These are phyloP conservation scores for Rhodotorula glutinis DNA, from an alignment of 1,284 basidiomycete species.

Conservation along the genomic window DNA sequence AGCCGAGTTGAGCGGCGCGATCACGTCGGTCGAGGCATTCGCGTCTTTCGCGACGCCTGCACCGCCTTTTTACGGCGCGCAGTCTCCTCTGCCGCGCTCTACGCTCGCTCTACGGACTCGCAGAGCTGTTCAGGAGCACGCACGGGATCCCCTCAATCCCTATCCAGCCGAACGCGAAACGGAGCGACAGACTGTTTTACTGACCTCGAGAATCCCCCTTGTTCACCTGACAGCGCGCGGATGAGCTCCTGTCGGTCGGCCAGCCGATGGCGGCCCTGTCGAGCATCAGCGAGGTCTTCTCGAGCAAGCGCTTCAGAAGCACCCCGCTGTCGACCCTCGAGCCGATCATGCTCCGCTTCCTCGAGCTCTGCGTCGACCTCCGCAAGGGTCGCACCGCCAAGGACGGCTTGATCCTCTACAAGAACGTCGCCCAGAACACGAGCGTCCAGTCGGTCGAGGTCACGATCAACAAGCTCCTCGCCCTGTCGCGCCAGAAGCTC, in stretches of 20 bases:
- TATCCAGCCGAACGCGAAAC: too few species aligned
- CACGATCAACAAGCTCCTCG: constrained; percentile 86
- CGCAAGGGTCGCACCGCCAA: constrained; percentile 90
- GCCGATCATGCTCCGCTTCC: constrained; percentile 79
- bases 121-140: too few species aligned
- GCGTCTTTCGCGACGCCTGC: too few species aligned
- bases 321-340: constrained; percentile 86
- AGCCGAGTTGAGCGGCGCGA: too few species aligned
- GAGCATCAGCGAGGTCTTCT: constrained; percentile 85
- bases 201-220: too few species aligned
- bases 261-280: constrained; percentile 84
- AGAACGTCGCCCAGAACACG: constrained; percentile 83
- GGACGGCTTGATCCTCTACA: constrained; percentile 80
- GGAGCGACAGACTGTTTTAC: too few species aligned
- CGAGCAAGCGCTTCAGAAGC: constrained; percentile 88
- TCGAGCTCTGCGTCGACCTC: constrained; percentile 95
- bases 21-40: too few species aligned
- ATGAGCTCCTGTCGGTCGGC: constrained; percentile 84
- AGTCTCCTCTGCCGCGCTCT: too few species aligned
- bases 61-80: too few species aligned
- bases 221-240: constrained; percentile 61
- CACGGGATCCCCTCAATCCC: too few species aligned
- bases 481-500: constrained; percentile 82
- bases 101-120: too few species aligned
- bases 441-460: constrained; percentile 87